Base-by-base conservation (phyloP, 2,329 filamentous ascomycete genomes). In the Pseudogymnoascus sp. region DNA sequence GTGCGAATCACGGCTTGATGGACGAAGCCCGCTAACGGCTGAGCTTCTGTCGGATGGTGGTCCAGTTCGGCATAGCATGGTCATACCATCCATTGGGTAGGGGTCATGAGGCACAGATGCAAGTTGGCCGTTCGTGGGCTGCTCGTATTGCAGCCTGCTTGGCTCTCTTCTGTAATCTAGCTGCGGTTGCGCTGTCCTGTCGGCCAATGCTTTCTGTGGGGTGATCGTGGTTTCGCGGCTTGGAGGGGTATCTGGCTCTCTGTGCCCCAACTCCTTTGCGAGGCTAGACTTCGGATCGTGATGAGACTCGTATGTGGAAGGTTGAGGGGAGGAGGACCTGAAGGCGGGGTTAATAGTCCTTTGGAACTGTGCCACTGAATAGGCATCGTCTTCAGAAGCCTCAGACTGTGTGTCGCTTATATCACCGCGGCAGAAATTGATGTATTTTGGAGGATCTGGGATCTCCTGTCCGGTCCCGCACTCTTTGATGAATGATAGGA, bases 351-450 rank as follows among this genome's bases (percentile, higher is more conserved):
- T 99, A 75, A 97, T 96, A 60, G 89, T 92, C 63, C 94, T 84
- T 63, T 92, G 91, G 70, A 97, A 99, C 71, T 99, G 93, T 3
- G 95, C 95, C 11, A 99, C 91, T 0, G 92, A 96, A 72, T 96
- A 99, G 67, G 83, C 86, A 4, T 92, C 91, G 65, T 96, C 92
- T 20, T 96, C 92, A 0, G 90, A 93, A 9, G 83, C 79, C 65
- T 94, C 90, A 1, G 93, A 97, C 67, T 86, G 85, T 37, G 84
- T 86, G 68, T 99, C 94, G 60, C 86, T 81, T 50, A 87, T 76
- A 72, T 96, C 92, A 14, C 93, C 94, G 9, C 94, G 88, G 73
- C 91, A 95, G 74, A 97, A 99, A 78, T 99, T 97, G 84, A 99
- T 97, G 74, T 97, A 99, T 74, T 92, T 97, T 43, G 94, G 94